These are phyloP conservation scores for Penstemon davidsonii DNA, from an alignment of 257 asterid species.

Conservation along the genomic window DNA sequence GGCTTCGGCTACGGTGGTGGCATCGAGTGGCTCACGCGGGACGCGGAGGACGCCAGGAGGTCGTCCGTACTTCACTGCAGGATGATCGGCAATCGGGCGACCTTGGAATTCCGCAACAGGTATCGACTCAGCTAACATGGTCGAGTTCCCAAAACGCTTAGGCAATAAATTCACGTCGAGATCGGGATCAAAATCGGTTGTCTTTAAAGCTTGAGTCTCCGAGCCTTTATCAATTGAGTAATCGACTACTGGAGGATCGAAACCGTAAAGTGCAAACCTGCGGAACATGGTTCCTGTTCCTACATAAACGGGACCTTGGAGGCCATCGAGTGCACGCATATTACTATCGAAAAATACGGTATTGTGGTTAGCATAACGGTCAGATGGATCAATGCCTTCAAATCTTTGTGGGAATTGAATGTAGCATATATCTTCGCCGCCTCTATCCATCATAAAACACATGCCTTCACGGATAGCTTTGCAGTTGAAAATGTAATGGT, in stretches of 20 bases:
- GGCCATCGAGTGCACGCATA: slow-evolving; percentile 63
- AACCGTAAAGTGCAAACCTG: slow-evolving; percentile 61
- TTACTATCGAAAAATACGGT: slow-evolving; percentile 64
- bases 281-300: slow-evolving; percentile 66
- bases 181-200: slow-evolving; percentile 51
- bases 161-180: slow-evolving; percentile 51
- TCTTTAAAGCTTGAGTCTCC: slow-evolving; percentile 41
- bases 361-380: slow-evolving; percentile 65
- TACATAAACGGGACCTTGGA: slow-evolving; percentile 68
- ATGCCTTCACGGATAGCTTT: slow-evolving; percentile 65
- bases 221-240: slow-evolving; percentile 27
- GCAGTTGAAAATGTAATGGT: slow-evolving; percentile 57
- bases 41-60: slow-evolving; percentile 51
- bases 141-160: slow-evolving; percentile 58
- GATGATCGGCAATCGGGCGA: slow-evolving; percentile 65
- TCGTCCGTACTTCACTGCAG: slow-evolving; percentile 60
- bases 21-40: slow-evolving; percentile 53
- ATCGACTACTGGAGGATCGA: slow-evolving; percentile 53
- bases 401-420: slow-evolving; percentile 67
- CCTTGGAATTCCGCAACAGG: slow-evolving; percentile 60
- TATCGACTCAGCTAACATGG: slow-evolving; percentile 49
- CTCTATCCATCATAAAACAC: slow-evolving; percentile 74
- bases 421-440: slow-evolving; percentile 65
- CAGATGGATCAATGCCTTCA: slow-evolving; percentile 75
- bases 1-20: slow-evolving; percentile 58